These are phyloP conservation scores for Diaporthe australafricana DNA, from an alignment of 2,329 filamentous ascomycete genomes.

Conservation along the genomic window DNA sequence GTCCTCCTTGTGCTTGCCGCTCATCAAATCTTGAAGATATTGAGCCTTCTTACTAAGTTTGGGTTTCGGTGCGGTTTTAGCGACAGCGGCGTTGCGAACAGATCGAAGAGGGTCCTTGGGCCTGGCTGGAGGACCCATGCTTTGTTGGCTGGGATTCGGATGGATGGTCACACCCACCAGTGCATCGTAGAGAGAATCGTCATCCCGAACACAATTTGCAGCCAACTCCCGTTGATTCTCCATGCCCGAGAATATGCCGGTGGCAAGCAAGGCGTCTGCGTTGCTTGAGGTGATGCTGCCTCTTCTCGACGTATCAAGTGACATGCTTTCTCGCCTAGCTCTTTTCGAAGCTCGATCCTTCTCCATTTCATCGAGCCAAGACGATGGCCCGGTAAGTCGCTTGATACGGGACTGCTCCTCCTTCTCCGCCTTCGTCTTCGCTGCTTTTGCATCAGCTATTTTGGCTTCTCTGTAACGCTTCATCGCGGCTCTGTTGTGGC, in stretches of 20 bases:
- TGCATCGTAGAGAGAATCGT: slow-evolving; percentile 38
- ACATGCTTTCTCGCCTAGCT: slow-evolving; percentile 41
- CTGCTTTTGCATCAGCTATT: slow-evolving; percentile 48
- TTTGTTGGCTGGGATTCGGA: slow-evolving; percentile 31
- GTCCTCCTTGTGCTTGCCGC: slow-evolving; percentile 35
- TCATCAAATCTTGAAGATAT: slow-evolving; percentile 33
- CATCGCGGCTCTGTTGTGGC: slow-evolving; percentile 63
- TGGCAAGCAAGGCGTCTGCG: slow-evolving; percentile 54
- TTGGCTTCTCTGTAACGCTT: slow-evolving; percentile 56
- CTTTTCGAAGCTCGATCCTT: slow-evolving; percentile 44
- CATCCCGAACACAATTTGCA: slow-evolving; percentile 49
- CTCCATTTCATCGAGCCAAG: slow-evolving; percentile 37
- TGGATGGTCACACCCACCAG: slow-evolving; percentile 36
- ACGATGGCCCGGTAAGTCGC: slow-evolving; percentile 33
- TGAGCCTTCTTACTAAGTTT: slow-evolving; percentile 35
- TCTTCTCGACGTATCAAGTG: slow-evolving; percentile 46
- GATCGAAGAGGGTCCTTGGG: slow-evolving; percentile 37
- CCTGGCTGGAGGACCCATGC: slow-evolving; percentile 37
- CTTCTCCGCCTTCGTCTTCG: slow-evolving; percentile 49
- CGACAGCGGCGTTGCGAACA: slow-evolving; percentile 32
- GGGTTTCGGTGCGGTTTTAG: slow-evolving; percentile 31
- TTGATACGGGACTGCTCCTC: slow-evolving; percentile 47
- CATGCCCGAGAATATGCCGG: slow-evolving; percentile 55
- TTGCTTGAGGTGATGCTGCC: slow-evolving; percentile 42
- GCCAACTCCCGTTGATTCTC: slow-evolving; percentile 51